phyloP scores from a whole-genome alignment of 345 rosid species.

The Angophora floribunda region DNA sequence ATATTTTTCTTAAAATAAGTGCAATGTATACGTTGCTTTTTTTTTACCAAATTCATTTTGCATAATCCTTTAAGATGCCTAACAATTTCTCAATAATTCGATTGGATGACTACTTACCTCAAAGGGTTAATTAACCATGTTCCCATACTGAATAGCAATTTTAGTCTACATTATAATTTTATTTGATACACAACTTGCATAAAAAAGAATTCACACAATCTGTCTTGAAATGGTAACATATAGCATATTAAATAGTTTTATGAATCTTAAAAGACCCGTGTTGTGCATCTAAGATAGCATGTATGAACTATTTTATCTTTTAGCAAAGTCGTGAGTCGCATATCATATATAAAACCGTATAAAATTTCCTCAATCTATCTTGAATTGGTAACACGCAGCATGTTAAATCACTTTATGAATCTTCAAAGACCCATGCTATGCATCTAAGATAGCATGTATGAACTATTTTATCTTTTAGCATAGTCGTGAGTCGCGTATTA shows the following conservation, averaged over 20 bases:
- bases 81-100: background rate
- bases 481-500: background rate
- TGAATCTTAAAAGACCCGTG: background rate
- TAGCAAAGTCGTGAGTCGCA: background rate
- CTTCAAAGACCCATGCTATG: background rate
- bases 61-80: background rate
- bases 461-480: background rate
- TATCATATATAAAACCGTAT: background rate
- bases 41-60: background rate
- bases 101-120: background rate
- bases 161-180: background rate
- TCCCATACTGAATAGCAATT: background rate
- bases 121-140: background rate
- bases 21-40: background rate
- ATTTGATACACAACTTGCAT: background rate
- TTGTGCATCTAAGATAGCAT: background rate
- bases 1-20: background rate
- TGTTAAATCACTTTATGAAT: background rate
- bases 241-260: background rate
- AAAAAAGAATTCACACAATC: background rate
- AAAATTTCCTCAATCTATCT: background rate
- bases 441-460: background rate
- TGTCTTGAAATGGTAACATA: background rate
- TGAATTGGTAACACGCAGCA: background rate
- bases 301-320: background rate